Conservation (phyloP, 2,329 filamentous ascomycete genomes). For the Colletotrichum sp. region DNA sequence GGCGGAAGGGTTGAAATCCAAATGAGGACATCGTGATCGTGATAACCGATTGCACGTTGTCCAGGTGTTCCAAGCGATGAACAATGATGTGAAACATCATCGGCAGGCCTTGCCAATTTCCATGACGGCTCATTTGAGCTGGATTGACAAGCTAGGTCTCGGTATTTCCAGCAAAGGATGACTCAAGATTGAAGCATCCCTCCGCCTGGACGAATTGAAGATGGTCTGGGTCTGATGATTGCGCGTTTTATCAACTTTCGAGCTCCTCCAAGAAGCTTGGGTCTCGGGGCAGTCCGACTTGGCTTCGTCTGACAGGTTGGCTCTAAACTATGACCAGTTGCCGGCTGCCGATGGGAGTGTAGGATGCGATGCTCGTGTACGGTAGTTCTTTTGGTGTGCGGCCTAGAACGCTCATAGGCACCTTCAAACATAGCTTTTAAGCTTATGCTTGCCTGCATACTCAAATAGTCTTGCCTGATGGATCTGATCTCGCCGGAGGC, state of each 20-base stretch:
- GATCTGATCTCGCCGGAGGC: not conserved
- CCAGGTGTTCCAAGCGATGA: not conserved
- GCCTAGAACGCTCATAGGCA: not conserved
- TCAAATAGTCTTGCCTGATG: not conserved
- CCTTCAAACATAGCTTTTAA: not conserved
- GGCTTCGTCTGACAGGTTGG: not conserved
- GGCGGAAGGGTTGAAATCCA: accelerated
- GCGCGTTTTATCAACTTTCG: not conserved
- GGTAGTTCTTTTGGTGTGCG: not conserved
- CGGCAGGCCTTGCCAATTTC: not conserved
- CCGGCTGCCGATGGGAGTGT: not conserved
- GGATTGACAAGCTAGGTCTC: not conserved
- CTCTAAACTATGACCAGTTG: not conserved
- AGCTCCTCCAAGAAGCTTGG: not conserved
- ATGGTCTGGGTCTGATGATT: not conserved
- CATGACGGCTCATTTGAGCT: not conserved
- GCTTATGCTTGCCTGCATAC: not conserved
- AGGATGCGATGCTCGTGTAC: not conserved
- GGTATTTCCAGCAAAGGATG: not conserved
- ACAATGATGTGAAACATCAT: not conserved
- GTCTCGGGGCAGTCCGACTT: not conserved
- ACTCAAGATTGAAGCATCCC: not conserved
- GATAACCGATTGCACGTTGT: not conserved
- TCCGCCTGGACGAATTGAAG: not conserved
- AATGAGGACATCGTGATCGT: not conserved